phyloP scores from a whole-genome alignment of 139 green algal species.

The Auxenochlorella protothecoides region DNA sequence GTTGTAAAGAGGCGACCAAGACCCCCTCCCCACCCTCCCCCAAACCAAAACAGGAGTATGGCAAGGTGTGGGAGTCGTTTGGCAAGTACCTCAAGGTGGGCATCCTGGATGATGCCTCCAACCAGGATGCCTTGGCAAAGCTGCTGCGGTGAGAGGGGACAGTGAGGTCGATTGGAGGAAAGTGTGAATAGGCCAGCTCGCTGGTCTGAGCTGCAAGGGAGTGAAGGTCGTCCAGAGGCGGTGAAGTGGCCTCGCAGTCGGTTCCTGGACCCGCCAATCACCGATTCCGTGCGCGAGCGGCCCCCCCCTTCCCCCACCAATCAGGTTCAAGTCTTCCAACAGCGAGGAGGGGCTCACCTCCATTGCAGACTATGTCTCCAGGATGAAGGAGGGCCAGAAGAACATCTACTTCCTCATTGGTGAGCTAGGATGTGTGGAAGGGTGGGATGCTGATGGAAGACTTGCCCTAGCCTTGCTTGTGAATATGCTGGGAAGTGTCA shows the following conservation, averaged over 20 bases:
- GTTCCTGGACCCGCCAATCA: too few species aligned
- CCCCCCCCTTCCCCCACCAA: too few species aligned
- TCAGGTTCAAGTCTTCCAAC: conserved; percentile 7
- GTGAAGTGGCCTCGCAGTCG: too few species aligned
- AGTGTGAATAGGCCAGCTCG: neutral
- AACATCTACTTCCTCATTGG: conserved; percentile 58
- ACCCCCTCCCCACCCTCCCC: too few species aligned
- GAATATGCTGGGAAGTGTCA: too few species aligned
- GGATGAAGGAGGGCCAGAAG: conserved; percentile 89
- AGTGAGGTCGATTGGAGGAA: too few species aligned
- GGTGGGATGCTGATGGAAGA: too few species aligned
- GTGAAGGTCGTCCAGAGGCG: neutral
- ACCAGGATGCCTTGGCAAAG: conserved; percentile 55
- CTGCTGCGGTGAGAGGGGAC: conserved; percentile 64
- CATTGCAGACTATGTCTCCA: conserved; percentile 73
- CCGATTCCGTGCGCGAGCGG: too few species aligned
- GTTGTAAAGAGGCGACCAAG: too few species aligned
- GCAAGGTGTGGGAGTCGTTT: conserved; percentile 88
- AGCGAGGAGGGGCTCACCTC: conserved; percentile 36
- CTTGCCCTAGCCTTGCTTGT: too few species aligned
- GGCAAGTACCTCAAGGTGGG: conserved; percentile 70
- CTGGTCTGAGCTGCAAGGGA: neutral
- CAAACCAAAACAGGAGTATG: conserved; percentile 16
- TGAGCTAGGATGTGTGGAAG: too few species aligned
- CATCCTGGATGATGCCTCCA: conserved; percentile 53